These are phyloP conservation scores for Nicotiana undulata DNA, from an alignment of 257 asterid species.

Conservation along the genomic window DNA sequence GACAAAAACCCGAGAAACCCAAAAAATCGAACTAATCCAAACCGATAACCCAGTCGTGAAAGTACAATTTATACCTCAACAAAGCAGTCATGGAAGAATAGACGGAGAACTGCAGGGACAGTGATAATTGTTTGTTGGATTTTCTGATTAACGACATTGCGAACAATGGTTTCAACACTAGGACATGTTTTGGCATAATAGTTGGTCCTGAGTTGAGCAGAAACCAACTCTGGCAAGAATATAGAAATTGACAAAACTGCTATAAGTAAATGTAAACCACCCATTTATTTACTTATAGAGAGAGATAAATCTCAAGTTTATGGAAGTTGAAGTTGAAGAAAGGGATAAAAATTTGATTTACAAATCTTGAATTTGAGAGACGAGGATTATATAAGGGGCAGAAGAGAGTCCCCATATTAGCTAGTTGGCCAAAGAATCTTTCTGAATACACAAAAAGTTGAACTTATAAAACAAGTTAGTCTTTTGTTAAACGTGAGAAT, in stretches of 20 bases:
- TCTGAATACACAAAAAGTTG: background rate
- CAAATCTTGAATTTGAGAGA: background rate
- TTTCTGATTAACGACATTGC: conserved; percentile 37
- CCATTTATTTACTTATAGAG: conserved; percentile 21
- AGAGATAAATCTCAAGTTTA: too few species aligned
- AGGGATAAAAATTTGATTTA: background rate
- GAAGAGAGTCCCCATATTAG: background rate
- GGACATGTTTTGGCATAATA: conserved; percentile 55
- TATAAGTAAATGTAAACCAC: conserved; percentile 5
- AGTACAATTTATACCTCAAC: conserved; percentile 32
- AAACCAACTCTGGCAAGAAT: conserved; percentile 18
- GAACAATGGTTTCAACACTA: conserved; percentile 57
- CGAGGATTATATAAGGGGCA: background rate
- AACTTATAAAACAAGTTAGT: background rate
- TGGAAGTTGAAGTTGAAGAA: too few species aligned
- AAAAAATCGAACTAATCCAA: too few species aligned
- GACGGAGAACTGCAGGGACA: conserved; percentile 57
- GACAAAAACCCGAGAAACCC: too few species aligned
- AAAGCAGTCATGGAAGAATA: conserved; percentile 78
- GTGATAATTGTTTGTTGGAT: conserved; percentile 56
- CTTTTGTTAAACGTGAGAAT: background rate
- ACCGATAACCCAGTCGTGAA: too few species aligned
- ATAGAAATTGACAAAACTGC: conserved; percentile 20
- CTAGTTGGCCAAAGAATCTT: background rate
- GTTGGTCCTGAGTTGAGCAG: conserved; percentile 44